Evolutionary conservation across 129 eudicot species (phyloP).

Genomic region (Chrysanthemum seticuspe): DNA sequence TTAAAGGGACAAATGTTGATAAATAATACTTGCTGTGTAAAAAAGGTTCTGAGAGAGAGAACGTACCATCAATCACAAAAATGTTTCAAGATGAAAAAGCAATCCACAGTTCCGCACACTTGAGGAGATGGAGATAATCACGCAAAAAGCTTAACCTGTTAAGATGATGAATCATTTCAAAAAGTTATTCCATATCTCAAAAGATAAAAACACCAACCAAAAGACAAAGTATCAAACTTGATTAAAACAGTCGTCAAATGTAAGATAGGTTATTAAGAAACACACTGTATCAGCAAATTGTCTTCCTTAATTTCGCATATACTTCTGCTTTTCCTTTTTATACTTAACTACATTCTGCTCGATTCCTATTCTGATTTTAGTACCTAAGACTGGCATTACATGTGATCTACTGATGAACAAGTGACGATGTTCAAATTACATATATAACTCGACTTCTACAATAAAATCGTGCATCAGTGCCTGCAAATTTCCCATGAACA

Average conservation of each 20-base stretch:
- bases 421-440: background rate
- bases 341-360: background rate
- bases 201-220: background rate
- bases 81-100: conserved; percentile 3
- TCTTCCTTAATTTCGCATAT: background rate
- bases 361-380: background rate
- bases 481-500: too few species aligned
- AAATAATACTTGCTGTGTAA: too few species aligned
- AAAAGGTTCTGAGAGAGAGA: background rate
- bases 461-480: too few species aligned
- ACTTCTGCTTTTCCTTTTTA: background rate
- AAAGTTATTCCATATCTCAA: conserved; percentile 18
- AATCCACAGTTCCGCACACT: background rate
- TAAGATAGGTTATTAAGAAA: background rate
- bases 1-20: background rate
- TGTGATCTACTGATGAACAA: background rate
- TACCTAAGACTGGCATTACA: background rate
- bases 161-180: conserved; percentile 25
- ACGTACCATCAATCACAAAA: conserved; percentile 28
- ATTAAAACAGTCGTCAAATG: background rate
- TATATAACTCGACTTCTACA: too few species aligned
- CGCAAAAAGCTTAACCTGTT: conserved; percentile 21
- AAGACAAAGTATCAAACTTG: conserved; percentile 14
- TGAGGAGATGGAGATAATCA: conserved; percentile 4
- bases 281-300: background rate